These are phyloP conservation scores for Hyphopichia buzzinii DNA, from an alignment of 1,139 yeast species.

Conservation along the genomic window DNA sequence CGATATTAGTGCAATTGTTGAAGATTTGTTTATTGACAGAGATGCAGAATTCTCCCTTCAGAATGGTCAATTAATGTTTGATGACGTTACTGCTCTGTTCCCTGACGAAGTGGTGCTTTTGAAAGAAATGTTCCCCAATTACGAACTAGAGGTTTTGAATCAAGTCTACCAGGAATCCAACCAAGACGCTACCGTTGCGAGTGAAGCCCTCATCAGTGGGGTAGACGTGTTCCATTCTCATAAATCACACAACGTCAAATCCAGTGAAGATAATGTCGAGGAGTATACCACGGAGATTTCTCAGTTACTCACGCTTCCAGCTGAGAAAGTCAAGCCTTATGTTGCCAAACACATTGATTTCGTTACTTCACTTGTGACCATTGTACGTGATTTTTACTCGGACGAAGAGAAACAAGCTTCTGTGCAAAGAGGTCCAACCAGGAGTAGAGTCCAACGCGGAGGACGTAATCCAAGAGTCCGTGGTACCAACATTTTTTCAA, in stretches of 20 bases:
- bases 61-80: background rate
- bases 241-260: background rate
- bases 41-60: conserved; percentile 7
- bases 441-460: background rate
- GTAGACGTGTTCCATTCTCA: background rate
- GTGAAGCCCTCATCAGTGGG: conserved; percentile 4
- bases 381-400: background rate
- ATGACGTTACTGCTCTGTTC: conserved; percentile 4
- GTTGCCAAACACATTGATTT: background rate
- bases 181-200: conserved; percentile 16
- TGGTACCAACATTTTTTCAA: too few relatives aligned
- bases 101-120: conserved; percentile 12
- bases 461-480: background rate
- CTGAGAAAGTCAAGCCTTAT: background rate
- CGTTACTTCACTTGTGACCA: background rate
- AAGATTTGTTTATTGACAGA: conserved; percentile 18
- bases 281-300: background rate
- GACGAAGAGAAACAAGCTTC: background rate
- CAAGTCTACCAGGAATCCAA: conserved; percentile 13
- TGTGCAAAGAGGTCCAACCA: conserved; percentile 4
- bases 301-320: background rate
- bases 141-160: conserved; percentile 14
- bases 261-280: background rate
- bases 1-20: conserved; percentile 21
- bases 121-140: conserved; percentile 24